Conservation (phyloP, 2,329 filamentous ascomycete genomes). For the Coniochaeta hoffmannii region DNA sequence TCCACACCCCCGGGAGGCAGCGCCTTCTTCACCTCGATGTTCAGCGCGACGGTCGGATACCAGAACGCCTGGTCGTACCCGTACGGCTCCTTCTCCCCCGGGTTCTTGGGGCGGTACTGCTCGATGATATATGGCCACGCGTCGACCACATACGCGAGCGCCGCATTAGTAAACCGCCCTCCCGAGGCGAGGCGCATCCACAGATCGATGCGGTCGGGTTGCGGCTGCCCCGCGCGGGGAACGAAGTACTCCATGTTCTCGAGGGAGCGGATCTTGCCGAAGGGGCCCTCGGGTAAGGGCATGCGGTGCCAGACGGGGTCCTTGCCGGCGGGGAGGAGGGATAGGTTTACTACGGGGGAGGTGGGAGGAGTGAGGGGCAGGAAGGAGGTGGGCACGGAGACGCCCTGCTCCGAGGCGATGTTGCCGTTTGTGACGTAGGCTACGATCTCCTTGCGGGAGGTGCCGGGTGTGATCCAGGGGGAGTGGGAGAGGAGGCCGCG, state of each 20-base stretch:
- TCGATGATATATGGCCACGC: slow-evolving; percentile 62
- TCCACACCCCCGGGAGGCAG: slow-evolving; percentile 61
- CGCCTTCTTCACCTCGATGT: slow-evolving; percentile 68
- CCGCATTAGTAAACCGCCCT: slow-evolving; percentile 55
- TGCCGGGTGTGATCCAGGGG: slow-evolving; percentile 25
- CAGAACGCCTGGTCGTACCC: slow-evolving; percentile 41
- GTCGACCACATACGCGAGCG: slow-evolving; percentile 60
- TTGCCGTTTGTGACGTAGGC: slow-evolving; percentile 33
- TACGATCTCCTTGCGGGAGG: slow-evolving; percentile 22
- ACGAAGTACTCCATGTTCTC: slow-evolving; percentile 24
- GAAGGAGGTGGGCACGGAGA: slow-evolving; percentile 21
- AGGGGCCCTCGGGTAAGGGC: slow-evolving; percentile 1
- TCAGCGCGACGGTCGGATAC: slow-evolving; percentile 71
- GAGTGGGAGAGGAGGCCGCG: slow-evolving; percentile 20
- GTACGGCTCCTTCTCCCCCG: slow-evolving; percentile 24
- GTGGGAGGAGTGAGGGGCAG: slow-evolving; percentile 12
- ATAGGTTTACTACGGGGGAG: slow-evolving; percentile 16
- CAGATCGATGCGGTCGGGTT: slow-evolving; percentile 42
- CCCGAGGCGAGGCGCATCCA: slow-evolving; percentile 58
- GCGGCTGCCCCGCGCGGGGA: slow-evolving; percentile 10
- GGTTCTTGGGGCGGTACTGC: slow-evolving; percentile 26
- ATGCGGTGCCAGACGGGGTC: slow-evolving; percentile 22
- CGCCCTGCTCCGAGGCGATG: slow-evolving; percentile 22
- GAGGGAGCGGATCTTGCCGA: slow-evolving; percentile 16
- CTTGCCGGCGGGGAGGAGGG: slow-evolving; percentile 12